Conservation (phyloP, 345 rosid genomes). For the Xanthoceras sorbifolium region DNA sequence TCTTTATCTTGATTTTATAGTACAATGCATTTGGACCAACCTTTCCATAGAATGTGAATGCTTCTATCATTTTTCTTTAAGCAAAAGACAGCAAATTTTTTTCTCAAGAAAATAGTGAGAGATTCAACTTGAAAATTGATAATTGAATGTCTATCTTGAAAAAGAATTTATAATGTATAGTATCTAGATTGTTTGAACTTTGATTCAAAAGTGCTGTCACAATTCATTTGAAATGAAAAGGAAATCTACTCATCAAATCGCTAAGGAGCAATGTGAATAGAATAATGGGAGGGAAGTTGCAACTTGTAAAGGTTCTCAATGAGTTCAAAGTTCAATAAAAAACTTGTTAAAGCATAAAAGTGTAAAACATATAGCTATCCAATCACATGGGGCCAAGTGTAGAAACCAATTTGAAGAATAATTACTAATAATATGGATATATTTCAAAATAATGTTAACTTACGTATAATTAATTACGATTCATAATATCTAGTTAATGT, state of each 20-base stretch:
- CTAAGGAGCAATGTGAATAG: neutral
- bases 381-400: neutral
- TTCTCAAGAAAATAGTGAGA: no score
- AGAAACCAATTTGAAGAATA: neutral
- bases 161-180: no score
- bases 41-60: neutral
- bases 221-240: no score
- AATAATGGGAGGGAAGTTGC: neutral
- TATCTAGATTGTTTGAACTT: no score
- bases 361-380: no score
- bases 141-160: no score
- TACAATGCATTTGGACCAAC: conserved; percentile 4
- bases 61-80: neutral
- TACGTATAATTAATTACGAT: neutral
- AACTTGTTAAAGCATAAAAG: neutral
- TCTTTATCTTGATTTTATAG: neutral
- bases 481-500: no score
- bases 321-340: neutral
- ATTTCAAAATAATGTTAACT: neutral
- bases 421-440: neutral
- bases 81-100: no score
- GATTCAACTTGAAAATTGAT: no score
- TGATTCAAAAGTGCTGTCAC: no score
- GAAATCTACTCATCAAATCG: neutral
- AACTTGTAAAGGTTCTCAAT: neutral